Evolutionary conservation across 75 land plant genomes (phyloP).

Genomic region (Isoetes taiwanensis): DNA sequence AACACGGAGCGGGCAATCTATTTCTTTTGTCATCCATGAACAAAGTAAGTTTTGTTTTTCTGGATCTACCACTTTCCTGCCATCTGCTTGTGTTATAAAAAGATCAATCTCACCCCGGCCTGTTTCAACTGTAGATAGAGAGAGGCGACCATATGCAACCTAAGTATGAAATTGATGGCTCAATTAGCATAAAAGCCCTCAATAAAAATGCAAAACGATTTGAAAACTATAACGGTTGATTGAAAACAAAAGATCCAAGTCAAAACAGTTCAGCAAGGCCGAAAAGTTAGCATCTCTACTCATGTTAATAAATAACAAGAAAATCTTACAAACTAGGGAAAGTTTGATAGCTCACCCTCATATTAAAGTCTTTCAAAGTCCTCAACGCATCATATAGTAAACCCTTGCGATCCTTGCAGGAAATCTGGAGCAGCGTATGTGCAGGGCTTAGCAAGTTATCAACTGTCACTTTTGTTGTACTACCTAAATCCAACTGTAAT

Average conservation of each 20-base stretch:
- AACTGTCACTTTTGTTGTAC: constrained; percentile 20
- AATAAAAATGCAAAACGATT: too few species aligned
- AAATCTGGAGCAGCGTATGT: constrained; percentile 65
- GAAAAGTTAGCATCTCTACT: too few species aligned
- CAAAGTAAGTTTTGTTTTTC: constrained; percentile 41
- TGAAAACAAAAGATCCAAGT: too few species aligned
- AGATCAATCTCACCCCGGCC: constrained; percentile 52
- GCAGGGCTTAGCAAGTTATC: constrained; percentile 68
- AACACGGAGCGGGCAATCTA: constrained; percentile 45
- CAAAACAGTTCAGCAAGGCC: too few species aligned
- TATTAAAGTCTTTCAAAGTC: constrained; percentile 62
- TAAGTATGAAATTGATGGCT: too few species aligned
- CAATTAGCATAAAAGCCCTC: too few species aligned
- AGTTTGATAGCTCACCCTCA: constrained; percentile 39
- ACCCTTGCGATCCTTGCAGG: constrained; percentile 67
- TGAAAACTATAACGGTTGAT: too few species aligned
- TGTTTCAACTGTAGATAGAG: constrained; percentile 14
- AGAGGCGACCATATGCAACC: constrained; percentile 73
- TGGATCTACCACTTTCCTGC: constrained; percentile 59
- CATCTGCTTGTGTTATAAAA: constrained; percentile 54
- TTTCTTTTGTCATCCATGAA: constrained; percentile 40
- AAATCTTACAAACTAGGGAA: not conserved
- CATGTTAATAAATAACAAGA: too few species aligned
- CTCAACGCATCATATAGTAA: constrained; percentile 78
- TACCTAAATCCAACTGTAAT: not conserved